phyloP scores from a whole-genome alignment of 805 yeast genomes.

The Pichia insulana region DNA sequence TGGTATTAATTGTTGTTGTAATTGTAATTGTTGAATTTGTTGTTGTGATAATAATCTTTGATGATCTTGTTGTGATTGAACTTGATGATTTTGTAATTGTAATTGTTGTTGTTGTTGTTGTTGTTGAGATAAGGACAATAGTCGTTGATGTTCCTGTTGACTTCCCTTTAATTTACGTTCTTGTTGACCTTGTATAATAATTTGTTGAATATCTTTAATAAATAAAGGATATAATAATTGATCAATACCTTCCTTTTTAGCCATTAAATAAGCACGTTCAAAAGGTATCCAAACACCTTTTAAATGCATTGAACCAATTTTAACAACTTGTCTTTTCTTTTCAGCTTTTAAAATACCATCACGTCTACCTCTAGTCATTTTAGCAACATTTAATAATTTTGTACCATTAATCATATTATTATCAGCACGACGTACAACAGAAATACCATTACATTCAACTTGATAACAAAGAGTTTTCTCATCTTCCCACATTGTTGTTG shows the following conservation, averaged over 20 bases:
- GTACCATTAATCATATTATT: slow-evolving; percentile 70
- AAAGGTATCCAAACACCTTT: slow-evolving; percentile 75
- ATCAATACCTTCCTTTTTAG: slow-evolving; percentile 57
- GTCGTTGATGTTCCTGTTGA: slow-evolving; percentile 11
- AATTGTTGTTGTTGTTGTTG: slow-evolving; percentile 2
- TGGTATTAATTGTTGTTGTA: not conserved
- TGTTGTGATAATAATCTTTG: not conserved
- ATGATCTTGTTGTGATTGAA: no score
- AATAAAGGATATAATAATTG: slow-evolving; percentile 49
- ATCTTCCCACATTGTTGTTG: slow-evolving; percentile 73
- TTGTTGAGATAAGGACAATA: not conserved
- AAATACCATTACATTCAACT: slow-evolving; percentile 59
- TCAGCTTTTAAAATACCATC: slow-evolving; percentile 63
- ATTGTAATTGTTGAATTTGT: not conserved
- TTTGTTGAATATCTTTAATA: slow-evolving; percentile 54
- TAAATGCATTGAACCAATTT: slow-evolving; percentile 67
- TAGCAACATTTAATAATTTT: slow-evolving; percentile 58
- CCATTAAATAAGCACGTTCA: slow-evolving; percentile 61
- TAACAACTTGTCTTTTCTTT: slow-evolving; percentile 60
- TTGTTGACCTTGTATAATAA: slow-evolving; percentile 30
- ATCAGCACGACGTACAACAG: slow-evolving; percentile 62
- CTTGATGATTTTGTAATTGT: not conserved
- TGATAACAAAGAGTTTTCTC: slow-evolving; percentile 65
- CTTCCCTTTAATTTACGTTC: slow-evolving; percentile 25
- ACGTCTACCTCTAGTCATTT: slow-evolving; percentile 65